Percentiles rank a stretch among this genome's conserved stretches.
Evolutionary conservation across 2,329 filamentous ascomycete genomes (phyloP).

Genomic region (Proliferodiscus dingleyae): DNA sequence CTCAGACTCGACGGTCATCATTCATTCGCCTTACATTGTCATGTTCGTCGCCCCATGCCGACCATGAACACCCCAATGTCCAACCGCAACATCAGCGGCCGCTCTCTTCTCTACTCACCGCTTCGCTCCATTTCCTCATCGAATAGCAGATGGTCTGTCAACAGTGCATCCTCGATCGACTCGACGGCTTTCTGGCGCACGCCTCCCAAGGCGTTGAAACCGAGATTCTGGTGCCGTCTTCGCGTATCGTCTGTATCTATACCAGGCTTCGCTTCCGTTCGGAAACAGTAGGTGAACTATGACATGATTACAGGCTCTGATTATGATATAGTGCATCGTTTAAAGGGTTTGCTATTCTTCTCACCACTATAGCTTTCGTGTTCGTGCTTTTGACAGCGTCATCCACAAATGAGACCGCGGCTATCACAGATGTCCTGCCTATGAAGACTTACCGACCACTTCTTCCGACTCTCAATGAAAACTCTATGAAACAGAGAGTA

Average conservation of each 20-base stretch:
- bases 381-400: slow-evolving; percentile 5
- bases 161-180: slow-evolving; percentile 11
- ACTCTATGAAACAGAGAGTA: slow-evolving; percentile 9
- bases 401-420: neutral
- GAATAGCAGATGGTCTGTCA: slow-evolving; percentile 19
- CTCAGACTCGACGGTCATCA: no score
- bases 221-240: slow-evolving; percentile 2
- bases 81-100: slow-evolving; percentile 9
- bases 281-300: slow-evolving; percentile 12
- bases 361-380: slow-evolving; percentile 1
- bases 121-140: slow-evolving; percentile 13
- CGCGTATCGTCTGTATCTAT: neutral
- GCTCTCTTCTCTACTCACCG: slow-evolving; percentile 15
- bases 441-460: slow-evolving; percentile 4
- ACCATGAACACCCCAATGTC: slow-evolving; percentile 18
- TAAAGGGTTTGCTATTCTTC: neutral
- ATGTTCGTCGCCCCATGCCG: neutral
- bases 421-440: slow-evolving; percentile 1
- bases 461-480: no score
- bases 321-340: slow-evolving; percentile 3
- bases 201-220: slow-evolving; percentile 16
- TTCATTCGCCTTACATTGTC: no score
- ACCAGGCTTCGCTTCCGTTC: slow-evolving; percentile 5
- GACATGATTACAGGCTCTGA: neutral
- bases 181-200: slow-evolving; percentile 23